A percentile compares a stretch with the other conserved stretches of the same genome.
Evolutionary conservation across 78 protist species (phyloP).

Genomic region (Andalucia godoyi): DNA sequence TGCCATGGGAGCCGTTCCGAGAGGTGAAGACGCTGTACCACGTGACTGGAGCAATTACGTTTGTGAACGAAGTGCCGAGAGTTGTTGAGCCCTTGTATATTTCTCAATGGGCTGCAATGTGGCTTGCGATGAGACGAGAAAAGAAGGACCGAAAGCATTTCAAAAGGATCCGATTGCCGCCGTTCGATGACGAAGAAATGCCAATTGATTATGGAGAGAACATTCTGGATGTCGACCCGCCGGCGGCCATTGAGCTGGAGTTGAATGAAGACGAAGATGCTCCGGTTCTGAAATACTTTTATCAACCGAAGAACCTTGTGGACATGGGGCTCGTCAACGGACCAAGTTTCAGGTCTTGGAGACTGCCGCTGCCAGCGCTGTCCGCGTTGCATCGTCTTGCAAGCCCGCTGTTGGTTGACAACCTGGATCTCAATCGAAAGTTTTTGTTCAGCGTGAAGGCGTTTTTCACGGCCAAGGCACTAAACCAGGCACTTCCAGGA

Average conservation of each 20-base stretch:
- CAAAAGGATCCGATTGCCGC: conserved; percentile 93
- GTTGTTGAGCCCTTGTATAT: conserved; percentile 95
- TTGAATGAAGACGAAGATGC: conserved; percentile 91
- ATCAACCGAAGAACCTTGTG: conserved; percentile 65
- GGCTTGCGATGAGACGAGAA: conserved; percentile 98
- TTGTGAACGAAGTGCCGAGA: conserved; percentile 94
- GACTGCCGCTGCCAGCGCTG: conserved; percentile 75
- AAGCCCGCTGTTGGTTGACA: conserved; percentile 76
- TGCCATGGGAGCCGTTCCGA: conserved; percentile 86
- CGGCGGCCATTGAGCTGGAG: conserved; percentile 87
- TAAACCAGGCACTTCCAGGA: conserved; percentile 97
- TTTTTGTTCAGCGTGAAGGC: conserved; percentile 87
- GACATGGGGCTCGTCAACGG: conserved; percentile 77
- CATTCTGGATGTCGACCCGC: conserved; percentile 88
- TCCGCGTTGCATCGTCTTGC: conserved; percentile 82
- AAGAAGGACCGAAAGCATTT: conserved; percentile 92
- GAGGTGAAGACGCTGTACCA: conserved; percentile 90
- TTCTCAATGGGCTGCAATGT: conserved; percentile 99
- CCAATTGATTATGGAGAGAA: conserved; percentile 98
- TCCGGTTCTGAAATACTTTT: conserved; percentile 91
- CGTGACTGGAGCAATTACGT: conserved; percentile 97
- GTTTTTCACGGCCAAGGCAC: conserved; percentile 97
- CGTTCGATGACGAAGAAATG: conserved; percentile 97
- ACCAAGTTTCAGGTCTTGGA: conserved; percentile 77
- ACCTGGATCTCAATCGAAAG: conserved; percentile 85